Conservation (phyloP, 371 early-diverging fungal genomes). For the Caulochytrium protostelioides region DNA sequence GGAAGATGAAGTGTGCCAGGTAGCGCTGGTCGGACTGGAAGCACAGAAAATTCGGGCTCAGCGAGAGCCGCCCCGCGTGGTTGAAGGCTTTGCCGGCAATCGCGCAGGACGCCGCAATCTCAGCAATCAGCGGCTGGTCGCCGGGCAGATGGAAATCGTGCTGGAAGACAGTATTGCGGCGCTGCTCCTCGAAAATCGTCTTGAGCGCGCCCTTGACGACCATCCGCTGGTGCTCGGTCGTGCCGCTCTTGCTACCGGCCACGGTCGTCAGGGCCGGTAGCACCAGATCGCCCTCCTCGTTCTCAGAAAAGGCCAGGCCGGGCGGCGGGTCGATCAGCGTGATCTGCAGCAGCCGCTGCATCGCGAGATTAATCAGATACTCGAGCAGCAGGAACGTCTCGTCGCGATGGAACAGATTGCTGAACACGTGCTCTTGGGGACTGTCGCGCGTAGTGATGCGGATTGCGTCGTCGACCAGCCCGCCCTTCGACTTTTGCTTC, state of each 20-base stretch:
- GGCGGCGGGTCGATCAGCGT: slow-evolving; percentile 27
- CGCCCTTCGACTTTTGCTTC: slow-evolving; percentile 68
- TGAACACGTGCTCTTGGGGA: slow-evolving; percentile 49
- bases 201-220: slow-evolving; percentile 12
- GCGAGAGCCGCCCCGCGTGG: slow-evolving; percentile 36
- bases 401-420: slow-evolving; percentile 83
- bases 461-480: slow-evolving; percentile 71
- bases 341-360: slow-evolving; percentile 66
- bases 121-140: slow-evolving; percentile 36
- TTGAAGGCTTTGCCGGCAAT: slow-evolving; percentile 14
- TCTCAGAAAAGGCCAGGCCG: slow-evolving; percentile 8
- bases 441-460: slow-evolving; percentile 53
- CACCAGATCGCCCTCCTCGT: neutral
- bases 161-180: slow-evolving; percentile 55
- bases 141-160: slow-evolving; percentile 42
- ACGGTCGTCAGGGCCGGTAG: neutral
- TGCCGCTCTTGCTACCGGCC: neutral
- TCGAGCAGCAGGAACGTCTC: slow-evolving; percentile 81
- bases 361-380: slow-evolving; percentile 61
- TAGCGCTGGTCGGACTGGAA: slow-evolving; percentile 38
- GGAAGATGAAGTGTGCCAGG: slow-evolving; percentile 50
- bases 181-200: slow-evolving; percentile 37
- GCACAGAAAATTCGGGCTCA: slow-evolving; percentile 66
- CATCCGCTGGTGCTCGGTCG: neutral
- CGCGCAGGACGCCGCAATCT: slow-evolving; percentile 20